Conservation (phyloP, 2,329 filamentous ascomycete genomes). For the Neonectria ditissima region DNA sequence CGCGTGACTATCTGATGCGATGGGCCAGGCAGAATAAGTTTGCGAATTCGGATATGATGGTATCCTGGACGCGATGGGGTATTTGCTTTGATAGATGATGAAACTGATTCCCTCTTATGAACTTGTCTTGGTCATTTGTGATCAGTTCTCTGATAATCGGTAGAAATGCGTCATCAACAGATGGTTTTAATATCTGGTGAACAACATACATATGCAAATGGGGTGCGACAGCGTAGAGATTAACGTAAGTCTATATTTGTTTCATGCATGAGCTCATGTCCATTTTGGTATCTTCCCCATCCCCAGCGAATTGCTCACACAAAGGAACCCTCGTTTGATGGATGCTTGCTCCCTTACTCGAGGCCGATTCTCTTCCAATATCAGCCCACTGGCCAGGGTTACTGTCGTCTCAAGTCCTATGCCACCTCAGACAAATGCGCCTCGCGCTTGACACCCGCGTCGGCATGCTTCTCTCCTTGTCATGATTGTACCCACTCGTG, state of each 20-base stretch:
- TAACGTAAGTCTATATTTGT: slow-evolving; percentile 39
- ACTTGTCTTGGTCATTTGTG: neutral
- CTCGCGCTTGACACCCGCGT: neutral
- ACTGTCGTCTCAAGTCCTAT: neutral
- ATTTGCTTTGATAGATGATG: slow-evolving; percentile 47
- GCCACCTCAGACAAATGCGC: neutral
- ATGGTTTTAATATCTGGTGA: too few species aligned
- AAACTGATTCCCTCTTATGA: slow-evolving; percentile 47
- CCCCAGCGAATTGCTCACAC: neutral
- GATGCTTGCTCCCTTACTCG: slow-evolving; percentile 13
- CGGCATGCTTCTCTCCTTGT: slow-evolving; percentile 9
- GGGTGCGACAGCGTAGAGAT: slow-evolving; percentile 26
- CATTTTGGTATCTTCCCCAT: slow-evolving; percentile 28
- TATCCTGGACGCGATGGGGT: slow-evolving; percentile 33
- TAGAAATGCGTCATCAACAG: neutral
- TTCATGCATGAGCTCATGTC: slow-evolving; percentile 38
- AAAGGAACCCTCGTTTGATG: slow-evolving; percentile 7
- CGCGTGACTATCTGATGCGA: slow-evolving; percentile 16
- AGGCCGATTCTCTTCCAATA: slow-evolving; percentile 10
- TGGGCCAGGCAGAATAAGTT: slow-evolving; percentile 25
- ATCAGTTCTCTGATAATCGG: neutral
- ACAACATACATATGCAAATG: neutral
- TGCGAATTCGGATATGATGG: slow-evolving; percentile 23
- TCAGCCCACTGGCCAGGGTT: slow-evolving; percentile 14
- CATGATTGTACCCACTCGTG: neutral